Percentiles rank a stretch among this genome's conserved stretches.
Evolutionary conservation across 78 protist genomes (phyloP).

Genomic region (Monosiga brevicollis): DNA sequence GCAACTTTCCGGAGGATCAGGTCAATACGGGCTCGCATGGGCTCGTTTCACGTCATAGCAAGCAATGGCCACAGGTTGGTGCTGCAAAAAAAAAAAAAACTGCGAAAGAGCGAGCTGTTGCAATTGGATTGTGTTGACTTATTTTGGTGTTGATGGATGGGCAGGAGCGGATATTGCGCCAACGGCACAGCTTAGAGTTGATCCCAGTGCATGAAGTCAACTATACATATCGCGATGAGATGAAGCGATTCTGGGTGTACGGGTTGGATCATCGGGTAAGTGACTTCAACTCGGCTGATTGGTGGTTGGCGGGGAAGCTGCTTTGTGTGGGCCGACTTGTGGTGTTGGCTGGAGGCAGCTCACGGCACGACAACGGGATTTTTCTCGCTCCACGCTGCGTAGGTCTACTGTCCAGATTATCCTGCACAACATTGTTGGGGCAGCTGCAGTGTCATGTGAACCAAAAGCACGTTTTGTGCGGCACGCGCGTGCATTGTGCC

Average conservation of each 20-base stretch:
- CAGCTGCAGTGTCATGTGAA: no score
- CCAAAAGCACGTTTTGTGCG: no score
- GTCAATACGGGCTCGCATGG: neutral
- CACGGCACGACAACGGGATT: neutral
- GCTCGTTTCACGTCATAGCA: neutral
- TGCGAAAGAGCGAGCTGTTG: no score
- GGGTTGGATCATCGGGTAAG: neutral
- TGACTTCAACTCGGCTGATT: neutral
- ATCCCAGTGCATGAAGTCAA: neutral
- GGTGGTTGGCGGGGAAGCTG: neutral
- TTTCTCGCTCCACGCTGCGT: no score
- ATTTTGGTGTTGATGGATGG: neutral
- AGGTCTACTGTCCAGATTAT: no score
- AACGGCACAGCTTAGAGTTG: neutral
- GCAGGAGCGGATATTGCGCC: neutral
- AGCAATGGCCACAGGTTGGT: neutral
- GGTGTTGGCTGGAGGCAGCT: neutral
- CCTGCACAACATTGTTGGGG: no score
- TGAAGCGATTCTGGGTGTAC: neutral
- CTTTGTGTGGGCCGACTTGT: neutral
- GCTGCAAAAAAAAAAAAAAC: no score
- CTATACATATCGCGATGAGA: neutral
- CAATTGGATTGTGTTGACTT: no score
- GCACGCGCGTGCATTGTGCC: no score
- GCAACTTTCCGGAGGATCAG: no score